Base-by-base conservation (phyloP, 2,329 filamentous ascomycete species). In the Diaporthe sp. region DNA sequence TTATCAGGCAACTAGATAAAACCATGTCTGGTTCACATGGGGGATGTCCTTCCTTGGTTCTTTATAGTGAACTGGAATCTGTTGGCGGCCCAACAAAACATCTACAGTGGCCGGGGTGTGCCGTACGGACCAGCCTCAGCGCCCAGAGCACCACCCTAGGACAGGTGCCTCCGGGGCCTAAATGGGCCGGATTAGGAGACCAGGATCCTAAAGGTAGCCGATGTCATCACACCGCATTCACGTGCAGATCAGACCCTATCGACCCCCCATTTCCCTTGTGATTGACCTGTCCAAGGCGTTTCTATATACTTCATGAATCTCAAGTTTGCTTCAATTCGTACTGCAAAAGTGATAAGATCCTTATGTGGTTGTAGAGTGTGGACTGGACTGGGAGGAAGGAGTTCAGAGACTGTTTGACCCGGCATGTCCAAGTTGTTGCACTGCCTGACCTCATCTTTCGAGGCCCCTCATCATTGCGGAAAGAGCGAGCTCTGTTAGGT, bases 21-120 rank as follows among this genome's bases (percentile, higher is more conserved):
- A 6, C 15, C 28, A 50, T 47, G 3, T 25, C 6, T 12, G 30
- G n/a, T n/a, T n/a, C n/a, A n/a, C 42, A 5, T 19, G n/a, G 64
- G 64, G 33, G n/a, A 28, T 8, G 47, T 33, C 28, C 30, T n/a
- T 7, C 4, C 12, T 35, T 10, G 45, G 40, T 28, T 28, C 52
- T 74, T 66, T 30, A 71, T 64, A 17, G 7, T 17, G 40, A 13
- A 7, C 69, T 35, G 22, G n/a, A n/a, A 72, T 58, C 50, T 75
- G 58, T 72, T 73, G 69, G 71, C 25, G 52, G 33, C 64, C 52
- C 72, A 74, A 74, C 72, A 74, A 74, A 69, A 35, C 52, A 38
- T 57, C 47, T 40, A 45, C 50, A 67, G 57, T 12, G 71, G 45
- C 71, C 30, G 45, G 61, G 45, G 57, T 55, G 40, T 45, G 71